Percentiles rank a stretch among this genome's conserved stretches.
phyloP scores from a whole-genome alignment of 2,329 filamentous ascomycete genomes.

The Gaeumannomyces sp. region DNA sequence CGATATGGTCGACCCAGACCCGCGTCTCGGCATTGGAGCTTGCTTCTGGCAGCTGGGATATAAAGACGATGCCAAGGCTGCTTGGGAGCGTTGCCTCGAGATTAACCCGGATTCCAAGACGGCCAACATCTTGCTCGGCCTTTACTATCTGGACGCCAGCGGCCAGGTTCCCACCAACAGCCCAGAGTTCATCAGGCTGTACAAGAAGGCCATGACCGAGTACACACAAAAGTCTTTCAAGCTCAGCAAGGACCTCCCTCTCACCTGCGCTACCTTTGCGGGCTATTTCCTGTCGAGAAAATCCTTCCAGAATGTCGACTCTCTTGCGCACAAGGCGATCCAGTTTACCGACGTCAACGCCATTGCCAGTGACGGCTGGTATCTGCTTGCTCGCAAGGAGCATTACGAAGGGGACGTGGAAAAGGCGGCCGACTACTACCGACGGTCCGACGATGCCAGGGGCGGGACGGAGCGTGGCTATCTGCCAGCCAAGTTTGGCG shows the following conservation, averaged over 20 bases:
- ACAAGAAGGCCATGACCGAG: slow-evolving; percentile 90
- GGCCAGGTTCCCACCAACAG: slow-evolving; percentile 77
- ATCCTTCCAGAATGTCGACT: slow-evolving; percentile 73
- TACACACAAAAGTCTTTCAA: slow-evolving; percentile 94
- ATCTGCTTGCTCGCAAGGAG: slow-evolving; percentile 83
- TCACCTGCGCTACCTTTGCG: slow-evolving; percentile 87
- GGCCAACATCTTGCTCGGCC: slow-evolving; percentile 80
- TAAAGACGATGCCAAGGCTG: slow-evolving; percentile 83
- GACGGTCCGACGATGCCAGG: slow-evolving; percentile 82
- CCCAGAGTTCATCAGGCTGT: slow-evolving; percentile 75
- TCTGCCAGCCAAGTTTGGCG: slow-evolving; percentile 89
- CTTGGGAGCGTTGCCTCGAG: slow-evolving; percentile 84
- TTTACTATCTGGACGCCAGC: slow-evolving; percentile 85
- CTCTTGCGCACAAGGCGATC: slow-evolving; percentile 85
- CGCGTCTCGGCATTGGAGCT: slow-evolving; percentile 90
- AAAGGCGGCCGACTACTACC: slow-evolving; percentile 79
- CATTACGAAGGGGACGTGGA: slow-evolving; percentile 73
- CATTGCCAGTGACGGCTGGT: slow-evolving; percentile 97
- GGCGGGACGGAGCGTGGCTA: slow-evolving; percentile 88
- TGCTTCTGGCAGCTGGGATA: slow-evolving; percentile 94
- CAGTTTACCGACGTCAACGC: slow-evolving; percentile 94
- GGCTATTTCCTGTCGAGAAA: slow-evolving; percentile 84
- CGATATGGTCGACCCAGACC: slow-evolving; percentile 84
- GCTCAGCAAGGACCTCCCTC: slow-evolving; percentile 80
- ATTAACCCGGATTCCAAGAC: slow-evolving; percentile 79